Evolutionary conservation across 495 filamentous ascomycete genomes (phyloP).

Genomic region (Viridothelium virens): DNA sequence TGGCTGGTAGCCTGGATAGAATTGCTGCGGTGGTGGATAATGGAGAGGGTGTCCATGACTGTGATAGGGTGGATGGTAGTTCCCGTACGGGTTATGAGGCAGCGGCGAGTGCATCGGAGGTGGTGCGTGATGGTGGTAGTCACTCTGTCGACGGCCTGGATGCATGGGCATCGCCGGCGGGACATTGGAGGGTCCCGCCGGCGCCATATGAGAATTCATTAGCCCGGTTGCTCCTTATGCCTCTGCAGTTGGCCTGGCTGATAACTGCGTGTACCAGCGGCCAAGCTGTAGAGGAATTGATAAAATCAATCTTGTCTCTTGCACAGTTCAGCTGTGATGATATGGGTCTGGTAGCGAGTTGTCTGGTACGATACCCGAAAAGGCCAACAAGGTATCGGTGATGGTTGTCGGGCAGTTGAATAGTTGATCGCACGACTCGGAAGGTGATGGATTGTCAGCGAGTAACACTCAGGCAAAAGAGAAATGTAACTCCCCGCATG

Average conservation of each 20-base stretch:
- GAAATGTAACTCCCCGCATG: background rate
- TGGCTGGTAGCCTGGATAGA: conserved; percentile 26
- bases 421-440: background rate
- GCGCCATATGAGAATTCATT: conserved; percentile 11
- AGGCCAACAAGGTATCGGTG: background rate
- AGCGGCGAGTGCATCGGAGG: conserved; percentile 32
- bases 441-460: background rate
- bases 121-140: conserved; percentile 31
- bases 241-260: conserved; percentile 4
- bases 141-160: conserved; percentile 30
- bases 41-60: conserved; percentile 23
- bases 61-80: conserved; percentile 32
- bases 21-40: conserved; percentile 27
- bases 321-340: too few species aligned
- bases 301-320: background rate
- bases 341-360: too few species aligned
- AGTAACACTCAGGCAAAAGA: background rate
- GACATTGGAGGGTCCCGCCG: conserved; percentile 17
- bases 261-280: background rate
- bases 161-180: conserved; percentile 30
- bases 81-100: conserved; percentile 29
- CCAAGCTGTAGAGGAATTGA: conserved; percentile 7
- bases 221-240: background rate
- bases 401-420: background rate
- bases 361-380: too few species aligned